Evolutionary conservation across 2,329 filamentous ascomycete genomes (phyloP).

Genomic region (Juglanconis sp.): DNA sequence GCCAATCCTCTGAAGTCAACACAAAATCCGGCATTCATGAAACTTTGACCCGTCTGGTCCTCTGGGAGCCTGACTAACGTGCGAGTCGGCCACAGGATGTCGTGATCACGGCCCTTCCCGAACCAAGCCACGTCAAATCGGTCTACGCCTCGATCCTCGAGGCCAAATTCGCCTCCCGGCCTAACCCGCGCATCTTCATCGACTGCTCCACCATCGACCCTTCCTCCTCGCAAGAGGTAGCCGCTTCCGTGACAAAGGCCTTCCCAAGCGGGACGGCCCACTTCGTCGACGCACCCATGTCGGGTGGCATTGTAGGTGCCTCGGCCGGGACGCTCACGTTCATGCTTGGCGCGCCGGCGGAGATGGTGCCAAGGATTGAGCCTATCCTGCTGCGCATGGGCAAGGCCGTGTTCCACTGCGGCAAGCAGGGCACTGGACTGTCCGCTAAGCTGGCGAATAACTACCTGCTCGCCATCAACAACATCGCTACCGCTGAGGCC

Average conservation of each 20-base stretch:
- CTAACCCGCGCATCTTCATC: conserved; percentile 74
- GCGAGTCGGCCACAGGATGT: conserved; percentile 58
- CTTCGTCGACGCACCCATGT: conserved; percentile 96
- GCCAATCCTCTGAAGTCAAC: conserved; percentile 68
- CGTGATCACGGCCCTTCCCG: conserved; percentile 84
- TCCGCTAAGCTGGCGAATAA: conserved; percentile 96
- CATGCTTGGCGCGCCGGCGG: conserved; percentile 75
- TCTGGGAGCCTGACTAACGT: conserved; percentile 10
- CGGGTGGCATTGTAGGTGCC: conserved; percentile 90
- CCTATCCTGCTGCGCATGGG: conserved; percentile 79
- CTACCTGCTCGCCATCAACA: conserved; percentile 91
- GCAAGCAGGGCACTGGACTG: conserved; percentile 77
- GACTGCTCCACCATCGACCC: conserved; percentile 97
- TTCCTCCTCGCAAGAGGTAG: conserved; percentile 74
- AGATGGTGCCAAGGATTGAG: conserved; percentile 62
- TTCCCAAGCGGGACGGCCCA: conserved; percentile 61
- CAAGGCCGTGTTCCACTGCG: conserved; percentile 79
- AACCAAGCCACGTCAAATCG: conserved; percentile 79
- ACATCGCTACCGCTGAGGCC: conserved; percentile 68
- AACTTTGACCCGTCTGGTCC: not conserved
- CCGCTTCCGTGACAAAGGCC: conserved; percentile 57
- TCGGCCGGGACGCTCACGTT: conserved; percentile 86
- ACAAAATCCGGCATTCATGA: conserved; percentile 18
- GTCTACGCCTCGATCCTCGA: conserved; percentile 77
- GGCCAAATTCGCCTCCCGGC: conserved; percentile 42